Base-by-base conservation (phyloP, 441 rosid genomes). In the Melastoma candidum region DNA sequence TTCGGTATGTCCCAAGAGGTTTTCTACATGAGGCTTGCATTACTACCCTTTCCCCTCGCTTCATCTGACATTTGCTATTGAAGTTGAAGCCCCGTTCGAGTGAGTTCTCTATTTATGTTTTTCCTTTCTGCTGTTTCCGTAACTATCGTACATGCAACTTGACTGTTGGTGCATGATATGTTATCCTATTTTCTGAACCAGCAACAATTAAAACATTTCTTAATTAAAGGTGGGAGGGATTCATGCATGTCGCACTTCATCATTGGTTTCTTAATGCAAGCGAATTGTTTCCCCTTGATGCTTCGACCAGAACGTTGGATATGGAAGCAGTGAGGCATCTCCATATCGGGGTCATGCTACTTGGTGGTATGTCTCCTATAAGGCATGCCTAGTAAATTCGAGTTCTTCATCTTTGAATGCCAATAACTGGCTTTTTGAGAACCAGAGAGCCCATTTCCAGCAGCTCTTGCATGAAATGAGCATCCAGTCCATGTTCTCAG, bases 71-170 rank as follows among this genome's bases (percentile, higher is more conserved):
- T 74, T 77, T 64, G 76, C 80, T 24, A 64, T 82, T 56, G 90
- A 82, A 61, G 79, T 82, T 67, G 90, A 79, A 57, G 79, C 77
- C 64, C 83, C 80, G 32, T 82, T 82, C 58, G 80, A 77, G 90
- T 79, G 71, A 79, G 90, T 75, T 25, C 5, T 27, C 11, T 48
- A 45, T 63, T 10, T 3, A 12, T 3, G 1, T 43, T 12, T 0
- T 17, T 17, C 22, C 22, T 17, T 17, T 17, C 22, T 17, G 22
- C 22, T 17, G 22, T 17, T 17, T 17, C 22, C 22, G 22, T 17
- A 17, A 17, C 22, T 17, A 17, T 17, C 22, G 22, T 17, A 17
- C 22, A 17, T 17, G 22, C 22, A 17, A 17, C 22, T 17, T 17
- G 22, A 17, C 22, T 17, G 22, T 17, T 17, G 22, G 22, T 17